phyloP scores from a whole-genome alignment of 2,329 filamentous ascomycete species.

The Bipolaris bicolor region DNA sequence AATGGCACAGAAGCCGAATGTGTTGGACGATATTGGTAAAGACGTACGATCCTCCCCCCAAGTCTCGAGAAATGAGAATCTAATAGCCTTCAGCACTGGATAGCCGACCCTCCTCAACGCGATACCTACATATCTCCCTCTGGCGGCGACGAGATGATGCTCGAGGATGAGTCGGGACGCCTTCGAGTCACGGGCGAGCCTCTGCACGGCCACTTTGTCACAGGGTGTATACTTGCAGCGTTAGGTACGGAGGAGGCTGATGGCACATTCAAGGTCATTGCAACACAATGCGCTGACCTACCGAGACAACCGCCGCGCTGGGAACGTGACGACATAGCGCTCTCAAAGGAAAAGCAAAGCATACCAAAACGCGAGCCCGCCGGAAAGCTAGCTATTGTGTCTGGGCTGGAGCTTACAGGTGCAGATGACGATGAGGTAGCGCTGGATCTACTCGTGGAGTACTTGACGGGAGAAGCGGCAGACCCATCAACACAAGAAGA shows the following conservation, averaged over 20 bases:
- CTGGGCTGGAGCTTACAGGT: slow-evolving; percentile 83
- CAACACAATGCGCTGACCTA: slow-evolving; percentile 86
- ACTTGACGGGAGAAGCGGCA: slow-evolving; percentile 80
- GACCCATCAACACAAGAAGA: slow-evolving; percentile 65
- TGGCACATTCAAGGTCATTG: slow-evolving; percentile 91
- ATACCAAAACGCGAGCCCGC: slow-evolving; percentile 53
- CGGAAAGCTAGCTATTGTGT: slow-evolving; percentile 85
- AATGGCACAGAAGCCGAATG: slow-evolving; percentile 93
- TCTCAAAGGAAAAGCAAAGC: slow-evolving; percentile 44
- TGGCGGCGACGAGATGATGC: slow-evolving; percentile 73
- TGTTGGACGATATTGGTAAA: slow-evolving; percentile 92
- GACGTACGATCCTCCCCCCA: slow-evolving; percentile 63
- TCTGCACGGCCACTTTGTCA: slow-evolving; percentile 76
- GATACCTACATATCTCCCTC: slow-evolving; percentile 75
- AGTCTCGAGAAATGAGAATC: neutral
- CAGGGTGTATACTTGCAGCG: slow-evolving; percentile 91
- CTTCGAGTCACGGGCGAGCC: slow-evolving; percentile 76
- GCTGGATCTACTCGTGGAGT: slow-evolving; percentile 81
- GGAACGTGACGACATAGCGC: slow-evolving; percentile 65
- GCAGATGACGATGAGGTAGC: slow-evolving; percentile 75
- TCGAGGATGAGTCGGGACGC: slow-evolving; percentile 95
- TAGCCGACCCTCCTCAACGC: slow-evolving; percentile 77
- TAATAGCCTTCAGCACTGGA: slow-evolving; percentile 71
- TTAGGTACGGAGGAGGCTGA: slow-evolving; percentile 92
- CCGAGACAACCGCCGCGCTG: slow-evolving; percentile 82